Evolutionary conservation across 345 rosid genomes (phyloP), one percentile per base, ranked within the genome.

Genomic region (Mercurialis annua): DNA sequence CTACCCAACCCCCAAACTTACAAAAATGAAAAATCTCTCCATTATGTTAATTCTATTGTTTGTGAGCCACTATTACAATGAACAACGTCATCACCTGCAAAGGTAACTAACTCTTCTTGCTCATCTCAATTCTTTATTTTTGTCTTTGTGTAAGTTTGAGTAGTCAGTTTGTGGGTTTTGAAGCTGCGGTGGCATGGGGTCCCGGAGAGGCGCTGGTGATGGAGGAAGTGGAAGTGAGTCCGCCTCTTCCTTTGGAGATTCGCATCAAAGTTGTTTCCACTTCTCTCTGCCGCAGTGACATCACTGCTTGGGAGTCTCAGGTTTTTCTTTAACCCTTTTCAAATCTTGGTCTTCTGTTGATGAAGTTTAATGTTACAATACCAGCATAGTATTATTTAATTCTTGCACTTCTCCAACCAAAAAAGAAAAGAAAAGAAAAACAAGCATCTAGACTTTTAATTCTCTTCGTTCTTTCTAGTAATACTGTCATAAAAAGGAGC

Each of bases 111-210:
- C 3, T 0, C 29, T 63, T 20, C 5, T 12, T 38, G 34, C 21
- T 34, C 10, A 30, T 29, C 58, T 46, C 57, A 10, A 36, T 20
- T 24, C 7, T 38, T 2, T 48, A 38, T 12, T 10, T 23, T 49
- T 58, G 24, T 4, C 18, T 49, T 30, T 27, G 30, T 21, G 51
- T 59, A 34, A 5, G 12, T 59, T 59, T 9, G 57, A 18, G 2
- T 56, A 16, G 24, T 5, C 23, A 36, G 0, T 24, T 26, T 17
- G 0, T 18, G 16, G 24, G 7, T 62, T 26, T 10, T 8, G 8
- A 30, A 92, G 99, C 97, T 66, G 97, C 96, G 59, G 99, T 94
- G 81, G 85, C 96, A 52, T 91, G 96, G 92, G 90, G 84, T 61
- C 86, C 91, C 65, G 95, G 97, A 46, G 77, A 86, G 85, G 80